Evolutionary conservation across 148 eudicot species (phyloP), one percentile per base, ranked within the genome.

Genomic region (Drosera capensis): DNA sequence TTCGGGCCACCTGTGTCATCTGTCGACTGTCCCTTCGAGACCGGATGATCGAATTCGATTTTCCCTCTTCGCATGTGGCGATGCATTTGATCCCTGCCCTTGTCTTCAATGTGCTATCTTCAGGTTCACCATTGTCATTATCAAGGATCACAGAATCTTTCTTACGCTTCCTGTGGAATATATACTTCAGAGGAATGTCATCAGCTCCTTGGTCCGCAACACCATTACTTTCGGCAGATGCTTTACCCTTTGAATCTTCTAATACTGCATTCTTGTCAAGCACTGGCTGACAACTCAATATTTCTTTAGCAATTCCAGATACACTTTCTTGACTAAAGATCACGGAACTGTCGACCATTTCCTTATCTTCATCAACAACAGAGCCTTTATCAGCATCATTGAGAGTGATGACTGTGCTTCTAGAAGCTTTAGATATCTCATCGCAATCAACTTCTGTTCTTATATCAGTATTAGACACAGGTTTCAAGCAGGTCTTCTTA

Each of bases 81-180:
- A n/a, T n/a, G n/a, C n/a, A n/a, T 36, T 40, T 50, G 48, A 64
- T 81, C 38, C 43, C 63, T 3, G 22, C 52, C 41, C 40, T 49
- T 39, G 42, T 48, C 50, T 58, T 52, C 41, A 19, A 46, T 36
- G 55, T 51, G 40, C 22, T 48, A 34, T 58, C 61, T 34, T 34
- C 21, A 35, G 39, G 52, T 8, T 12, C 34, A 20, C 24, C 43
- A 41, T 25, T 25, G 40, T 38, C 43, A 19, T 63, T 56, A 49
- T 55, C 49, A 41, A 13, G 44, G 25, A 19, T 47, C 23, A 43
- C 2, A 38, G 51, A 15, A n/a, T 57, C 65, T 57, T 56, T 72
- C 65, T 62, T 72, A 18, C 78, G 47, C 52, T 69, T 77, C 58
- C 82, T 72, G 53, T 72, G 75, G 49, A 66, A 77, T 17, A 75